A percentile compares a stretch with the other conserved stretches of the same genome.
These are phyloP conservation scores for Rhizophagus clarus DNA, from an alignment of 192 early-diverging fungal species.

Conservation along the genomic window DNA sequence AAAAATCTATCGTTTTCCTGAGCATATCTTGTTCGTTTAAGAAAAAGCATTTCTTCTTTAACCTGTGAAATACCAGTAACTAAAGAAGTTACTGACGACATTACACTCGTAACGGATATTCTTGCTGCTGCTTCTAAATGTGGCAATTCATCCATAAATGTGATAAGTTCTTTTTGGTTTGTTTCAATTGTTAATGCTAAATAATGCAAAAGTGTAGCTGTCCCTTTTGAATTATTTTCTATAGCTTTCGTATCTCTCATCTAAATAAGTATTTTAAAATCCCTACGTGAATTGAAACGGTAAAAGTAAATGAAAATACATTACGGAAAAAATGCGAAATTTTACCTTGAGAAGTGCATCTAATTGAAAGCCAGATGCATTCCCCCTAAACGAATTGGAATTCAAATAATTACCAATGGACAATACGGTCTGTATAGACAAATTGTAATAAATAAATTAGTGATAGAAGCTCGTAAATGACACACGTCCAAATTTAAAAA, in stretches of 20 bases:
- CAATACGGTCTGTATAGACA: slow-evolving; percentile 46
- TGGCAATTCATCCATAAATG: slow-evolving; percentile 56
- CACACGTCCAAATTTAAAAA: neutral
- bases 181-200: slow-evolving; percentile 48
- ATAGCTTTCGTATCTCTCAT: slow-evolving; percentile 51
- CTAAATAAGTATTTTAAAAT: slow-evolving; percentile 39
- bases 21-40: slow-evolving; percentile 35
- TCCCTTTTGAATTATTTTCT: slow-evolving; percentile 45
- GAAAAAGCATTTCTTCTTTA: slow-evolving; percentile 47
- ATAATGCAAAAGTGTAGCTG: slow-evolving; percentile 57
- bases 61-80: slow-evolving; percentile 46
- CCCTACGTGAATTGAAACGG: neutral
- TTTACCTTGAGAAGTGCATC: slow-evolving; percentile 57
- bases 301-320: neutral
- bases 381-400: slow-evolving; percentile 55
- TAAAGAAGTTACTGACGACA: slow-evolving; percentile 53
- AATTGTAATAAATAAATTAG: too few species aligned
- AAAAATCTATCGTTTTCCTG: slow-evolving; percentile 51
- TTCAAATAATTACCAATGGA: slow-evolving; percentile 61
- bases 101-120: slow-evolving; percentile 50
- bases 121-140: slow-evolving; percentile 55
- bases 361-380: slow-evolving; percentile 60
- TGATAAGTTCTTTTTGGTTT: slow-evolving; percentile 43
- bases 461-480: too few species aligned
- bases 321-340: neutral